These are phyloP conservation scores for Vitis riparia DNA, from an alignment of 164 flowering plant species.

Conservation along the genomic window DNA sequence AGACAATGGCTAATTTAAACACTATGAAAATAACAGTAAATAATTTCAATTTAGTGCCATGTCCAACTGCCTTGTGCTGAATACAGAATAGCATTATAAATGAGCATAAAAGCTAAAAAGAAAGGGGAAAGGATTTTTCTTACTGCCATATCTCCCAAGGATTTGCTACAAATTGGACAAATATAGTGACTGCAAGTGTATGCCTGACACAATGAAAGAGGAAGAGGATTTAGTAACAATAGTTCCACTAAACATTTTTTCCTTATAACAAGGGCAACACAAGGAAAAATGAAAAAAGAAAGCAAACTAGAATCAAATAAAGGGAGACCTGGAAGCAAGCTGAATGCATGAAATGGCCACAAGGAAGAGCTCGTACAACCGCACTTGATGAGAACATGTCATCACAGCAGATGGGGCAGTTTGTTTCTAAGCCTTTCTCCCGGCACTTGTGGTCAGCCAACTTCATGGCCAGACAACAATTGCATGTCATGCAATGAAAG, in stretches of 20 bases:
- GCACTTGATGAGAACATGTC: slow-evolving; percentile 87
- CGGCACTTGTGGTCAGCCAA: slow-evolving; percentile 76
- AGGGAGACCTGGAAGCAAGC: slow-evolving; percentile 79
- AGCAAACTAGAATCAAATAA: background rate
- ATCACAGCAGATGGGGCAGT: slow-evolving; percentile 96
- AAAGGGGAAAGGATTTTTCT: slow-evolving; percentile 19
- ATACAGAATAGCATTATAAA: background rate
- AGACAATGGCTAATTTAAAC: too few relatives aligned
- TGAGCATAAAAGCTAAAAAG: background rate
- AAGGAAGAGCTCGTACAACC: slow-evolving; percentile 79
- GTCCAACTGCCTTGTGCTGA: background rate
- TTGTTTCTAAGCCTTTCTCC: slow-evolving; percentile 87
- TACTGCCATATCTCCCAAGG: slow-evolving; percentile 94
- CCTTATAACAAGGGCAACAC: background rate
- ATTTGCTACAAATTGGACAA: slow-evolving; percentile 93
- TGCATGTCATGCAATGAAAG: slow-evolving; percentile 98
- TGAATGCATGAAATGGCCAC: slow-evolving; percentile 98
- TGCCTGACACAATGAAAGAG: slow-evolving; percentile 51
- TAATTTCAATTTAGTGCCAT: too few relatives aligned
- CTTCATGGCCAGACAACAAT: slow-evolving; percentile 77
- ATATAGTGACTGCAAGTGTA: slow-evolving; percentile 87
- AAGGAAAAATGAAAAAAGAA: background rate
- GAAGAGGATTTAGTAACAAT: slow-evolving; percentile 6
- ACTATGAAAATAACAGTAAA: background rate
- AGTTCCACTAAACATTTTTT: background rate